Conservation (phyloP, 805 yeast genomes). For the Jamesozyma piceae region DNA sequence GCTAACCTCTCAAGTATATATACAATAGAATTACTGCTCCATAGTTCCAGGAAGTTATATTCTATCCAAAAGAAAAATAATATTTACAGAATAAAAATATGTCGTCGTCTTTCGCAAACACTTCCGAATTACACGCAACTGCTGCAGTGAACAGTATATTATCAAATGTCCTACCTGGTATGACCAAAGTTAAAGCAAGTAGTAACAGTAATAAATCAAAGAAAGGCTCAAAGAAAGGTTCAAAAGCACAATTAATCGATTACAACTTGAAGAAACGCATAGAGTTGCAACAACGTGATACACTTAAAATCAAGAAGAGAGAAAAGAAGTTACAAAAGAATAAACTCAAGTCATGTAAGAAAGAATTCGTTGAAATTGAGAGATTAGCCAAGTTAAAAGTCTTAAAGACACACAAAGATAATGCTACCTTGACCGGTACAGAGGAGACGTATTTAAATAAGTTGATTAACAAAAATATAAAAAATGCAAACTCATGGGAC, state of each 20-base stretch:
- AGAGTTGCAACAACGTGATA: conserved; percentile 29
- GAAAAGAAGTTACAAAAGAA: conserved; percentile 27
- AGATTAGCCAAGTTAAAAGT: conserved; percentile 29
- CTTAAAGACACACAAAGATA: conserved; percentile 27
- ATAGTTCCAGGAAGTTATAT: too few species aligned
- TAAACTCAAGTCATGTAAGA: conserved; percentile 15
- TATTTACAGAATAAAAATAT: background rate
- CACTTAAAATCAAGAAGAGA: conserved; percentile 29
- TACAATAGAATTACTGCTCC: too few species aligned
- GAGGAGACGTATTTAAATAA: conserved; percentile 31
- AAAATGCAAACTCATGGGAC: conserved; percentile 36
- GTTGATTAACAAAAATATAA: conserved; percentile 32
- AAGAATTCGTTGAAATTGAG: conserved; percentile 18
- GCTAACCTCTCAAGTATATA: too few species aligned
- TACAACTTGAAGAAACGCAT: conserved; percentile 28
- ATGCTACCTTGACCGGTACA: conserved; percentile 26
- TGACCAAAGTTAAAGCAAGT: conserved; percentile 13
- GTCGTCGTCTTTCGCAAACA: conserved; percentile 11
- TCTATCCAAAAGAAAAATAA: too few species aligned
- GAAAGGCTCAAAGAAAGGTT: conserved; percentile 12
- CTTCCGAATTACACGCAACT: conserved; percentile 32
- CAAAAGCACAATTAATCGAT: conserved; percentile 34
- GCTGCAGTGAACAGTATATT: conserved; percentile 36
- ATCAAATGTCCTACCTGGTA: conserved; percentile 32
- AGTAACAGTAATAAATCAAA: conserved; percentile 4